Evolutionary conservation across 352 stramenopile genomes (phyloP), one percentile per base, ranked within the genome.

Genomic region (Phytopythium sindhum): DNA sequence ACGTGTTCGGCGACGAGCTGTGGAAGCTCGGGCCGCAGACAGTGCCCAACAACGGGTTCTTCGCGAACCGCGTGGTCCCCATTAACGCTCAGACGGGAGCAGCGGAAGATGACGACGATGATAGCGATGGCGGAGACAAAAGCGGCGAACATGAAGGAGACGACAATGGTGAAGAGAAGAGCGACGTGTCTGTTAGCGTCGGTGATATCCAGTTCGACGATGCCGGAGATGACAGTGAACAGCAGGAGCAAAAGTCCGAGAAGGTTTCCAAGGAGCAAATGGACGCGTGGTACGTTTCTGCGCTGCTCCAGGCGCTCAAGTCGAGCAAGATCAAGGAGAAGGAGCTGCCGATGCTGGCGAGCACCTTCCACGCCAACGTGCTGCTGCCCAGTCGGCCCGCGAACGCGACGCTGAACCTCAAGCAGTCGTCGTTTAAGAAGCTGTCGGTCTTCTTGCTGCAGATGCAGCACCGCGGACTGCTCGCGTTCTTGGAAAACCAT

Each of bases 391-490:
- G 71, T 44, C 84, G 87, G 10, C 74, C 77, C 2, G 82, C 75
- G 2, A 80, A 75, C 14, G 63, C 76, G 17, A 75, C 72, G 14
- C 71, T 96, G 51, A 87, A 90, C 39, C 72, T 94, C 42, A 94
- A 96, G 63, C 80, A 87, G 26, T 84, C 72, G 29, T 89, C 84
- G 24, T 90, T 91, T 69, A 93, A 92, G 77, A 93, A 96, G 63
- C 64, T 89, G 5, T 96, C 85, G 1, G 67, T 72, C 14, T 94
- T 94, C 60, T 57, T 96, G 10, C 86, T 80, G 48, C 60, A 66
- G 24, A 94, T 96, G 87, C 70, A 66, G 31, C 51, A 64, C 0
- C 63, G 80, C n/a, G 83, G 79, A 35, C 57, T 94, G 10, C 29
- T 96, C 21, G 56, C 58, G 17, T 65, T 94, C 1, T 67, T 52